phyloP scores from a whole-genome alignment of 106 monocot genomes.

The Dactylorhiza incarnata region DNA sequence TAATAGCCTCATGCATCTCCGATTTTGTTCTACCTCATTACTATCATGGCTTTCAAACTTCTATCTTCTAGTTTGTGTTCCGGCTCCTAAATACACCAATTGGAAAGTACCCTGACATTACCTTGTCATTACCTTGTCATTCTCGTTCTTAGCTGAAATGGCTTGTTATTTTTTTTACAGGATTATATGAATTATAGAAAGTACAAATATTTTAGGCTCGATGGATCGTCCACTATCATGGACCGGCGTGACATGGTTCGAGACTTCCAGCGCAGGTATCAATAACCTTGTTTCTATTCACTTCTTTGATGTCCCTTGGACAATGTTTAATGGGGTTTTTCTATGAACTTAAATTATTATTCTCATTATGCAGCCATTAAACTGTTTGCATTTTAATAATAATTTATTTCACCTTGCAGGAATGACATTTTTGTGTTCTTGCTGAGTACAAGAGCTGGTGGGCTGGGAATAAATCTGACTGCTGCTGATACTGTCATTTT shows the following conservation, averaged over 20 bases:
- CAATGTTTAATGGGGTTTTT: neutral
- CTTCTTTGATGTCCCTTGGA: neutral
- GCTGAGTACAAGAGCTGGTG: conserved; percentile 97
- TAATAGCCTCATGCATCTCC: too few relatives aligned
- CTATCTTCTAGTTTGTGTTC: conserved; percentile 2
- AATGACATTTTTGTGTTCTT: conserved; percentile 97
- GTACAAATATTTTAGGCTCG: conserved; percentile 93
- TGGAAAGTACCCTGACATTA: neutral
- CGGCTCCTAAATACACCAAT: neutral
- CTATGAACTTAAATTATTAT: neutral
- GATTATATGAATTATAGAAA: conserved; percentile 99
- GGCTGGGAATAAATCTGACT: conserved; percentile 92
- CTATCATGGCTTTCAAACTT: neutral
- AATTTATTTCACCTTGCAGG: conserved; percentile 32
- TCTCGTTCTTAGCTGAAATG: neutral
- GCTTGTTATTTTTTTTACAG: conserved; percentile 35
- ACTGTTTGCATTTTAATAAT: neutral
- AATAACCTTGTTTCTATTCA: neutral
- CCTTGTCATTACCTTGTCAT: neutral
- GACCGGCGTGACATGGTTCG: conserved; percentile 97
- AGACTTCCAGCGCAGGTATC: conserved; percentile 78
- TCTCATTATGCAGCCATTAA: neutral
- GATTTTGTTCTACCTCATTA: neutral
- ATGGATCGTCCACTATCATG: conserved; percentile 82
- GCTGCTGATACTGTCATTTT: conserved; percentile 99